Evolutionary conservation across 2,329 filamentous ascomycete genomes (phyloP), one percentile per base, ranked within the genome.

Genomic region (Xylariomycetidae sp.): DNA sequence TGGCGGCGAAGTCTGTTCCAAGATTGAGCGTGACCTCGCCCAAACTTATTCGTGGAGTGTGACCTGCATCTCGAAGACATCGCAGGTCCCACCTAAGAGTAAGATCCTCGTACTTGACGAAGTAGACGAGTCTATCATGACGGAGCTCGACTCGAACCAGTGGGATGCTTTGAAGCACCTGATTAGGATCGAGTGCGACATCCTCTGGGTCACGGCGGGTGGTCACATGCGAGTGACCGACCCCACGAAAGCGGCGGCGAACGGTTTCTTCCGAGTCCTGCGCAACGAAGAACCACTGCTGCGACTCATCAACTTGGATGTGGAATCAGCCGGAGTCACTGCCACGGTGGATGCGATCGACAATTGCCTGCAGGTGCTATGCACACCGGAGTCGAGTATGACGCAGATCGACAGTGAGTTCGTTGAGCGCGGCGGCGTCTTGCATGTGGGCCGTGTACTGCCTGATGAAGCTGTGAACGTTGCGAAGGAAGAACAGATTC

Each of bases 331-430:
- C 13, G 33, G 39, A 9, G 38, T 39, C n/a, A 14, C 34, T 3
- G 38, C 42, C 5, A 45, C 51, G 4, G 17, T 16, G 11, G 36
- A 31, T 31, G 48, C 36, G 7, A 40, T 50, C 25, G 42, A 48
- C 8, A 23, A 26, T 17, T 40, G 38, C 4, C 42, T 55, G 16
- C 16, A 16, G 12, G 26, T 31, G 11, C 20, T 34, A 19, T 18
- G 16, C 11, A 9, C 14, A 29, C 25, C 7, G 3, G 6, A 11
- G 6, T 13, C n/a, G 5, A n/a, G n/a, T n/a, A n/a, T n/a, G n/a
- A n/a, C n/a, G n/a, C n/a, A n/a, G n/a, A n/a, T 12, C 20, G 55
- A 59, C 6, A 44, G 30, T 6, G 52, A 61, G 33, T 59, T 51
- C 25, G 41, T 41, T 14, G 54, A 58, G 34, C 44, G 51, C 1